Percentiles rank a stretch among this genome's conserved stretches.
Evolutionary conservation across 441 rosid genomes (phyloP).

Genomic region (Breynia disticha): DNA sequence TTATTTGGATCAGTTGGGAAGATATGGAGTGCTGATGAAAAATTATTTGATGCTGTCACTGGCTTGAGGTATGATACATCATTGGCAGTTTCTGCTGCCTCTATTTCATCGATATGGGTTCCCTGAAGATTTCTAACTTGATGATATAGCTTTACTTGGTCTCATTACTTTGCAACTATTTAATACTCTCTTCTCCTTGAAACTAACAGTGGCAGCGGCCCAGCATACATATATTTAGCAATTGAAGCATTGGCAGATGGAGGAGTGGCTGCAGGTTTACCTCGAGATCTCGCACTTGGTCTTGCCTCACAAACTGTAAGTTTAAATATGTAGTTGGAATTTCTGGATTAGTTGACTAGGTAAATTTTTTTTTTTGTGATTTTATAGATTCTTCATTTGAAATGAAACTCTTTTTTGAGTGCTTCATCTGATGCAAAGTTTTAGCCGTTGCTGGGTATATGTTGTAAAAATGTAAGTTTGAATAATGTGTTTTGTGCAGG

Average conservation of each 20-base stretch:
- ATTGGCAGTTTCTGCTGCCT: neutral
- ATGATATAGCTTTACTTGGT: neutral
- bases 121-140: neutral
- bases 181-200: conserved; percentile 4
- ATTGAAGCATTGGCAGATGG: conserved; percentile 98
- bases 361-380: too few relatives aligned
- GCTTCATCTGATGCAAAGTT: neutral
- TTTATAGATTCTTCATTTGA: too few relatives aligned
- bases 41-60: conserved; percentile 79
- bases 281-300: conserved; percentile 79
- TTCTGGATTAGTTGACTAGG: too few relatives aligned
- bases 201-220: conserved; percentile 76
- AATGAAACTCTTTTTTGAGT: neutral
- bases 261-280: conserved; percentile 93
- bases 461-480: neutral
- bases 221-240: conserved; percentile 74
- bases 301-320: conserved; percentile 91
- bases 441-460: neutral
- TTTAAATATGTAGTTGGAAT: neutral
- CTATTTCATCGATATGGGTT: too few relatives aligned
- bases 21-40: conserved; percentile 80
- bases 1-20: conserved; percentile 80
- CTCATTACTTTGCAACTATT: neutral
- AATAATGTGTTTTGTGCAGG: conserved; percentile 31
- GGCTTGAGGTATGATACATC: conserved; percentile 59